Base-by-base conservation (phyloP, 1,284 basidiomycete species). In the Apiotrichum sp. region DNA sequence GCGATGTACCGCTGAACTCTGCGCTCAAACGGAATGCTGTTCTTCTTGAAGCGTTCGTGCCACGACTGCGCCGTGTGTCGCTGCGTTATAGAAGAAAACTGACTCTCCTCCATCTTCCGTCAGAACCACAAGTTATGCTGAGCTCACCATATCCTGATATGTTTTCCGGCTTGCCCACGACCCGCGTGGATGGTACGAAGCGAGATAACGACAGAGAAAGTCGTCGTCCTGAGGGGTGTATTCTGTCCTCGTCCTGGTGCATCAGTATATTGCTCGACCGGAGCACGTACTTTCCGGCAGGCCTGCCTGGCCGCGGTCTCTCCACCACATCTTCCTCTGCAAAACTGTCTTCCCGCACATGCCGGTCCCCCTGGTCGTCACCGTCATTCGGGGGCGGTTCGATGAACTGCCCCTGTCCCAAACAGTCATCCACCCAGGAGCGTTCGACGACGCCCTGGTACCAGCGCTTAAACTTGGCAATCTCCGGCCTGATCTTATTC, bases 21-120 rank as follows among this genome's bases (percentile, higher is more conserved):
- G 6, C 56, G 54, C 3, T 33, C n/a, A 16, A 71, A 66, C 6
- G 52, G 35, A 3, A 32, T 48, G 1, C 44, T 14, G 46, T 69
- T 70, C 61, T 69, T 72, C 64, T 70, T 72, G 65, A 67, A 72
- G 8, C 68, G 63, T 52, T 73, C 68, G 36, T 67, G 71, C 73
- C 73, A 75, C 43, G 69, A 71, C 59, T 73, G 71, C 0, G 52
- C 34, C n/a, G 67, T 41, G 53, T 75, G 73, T 1, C 64, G 57
- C 11, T 35, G 48, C 5, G 62, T 64, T 3, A 63, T 50, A 4
- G 67, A 65, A 40, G 64, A 74, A 32, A 36, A 1, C 29, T 5
- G 34, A 40, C 34, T n/a, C 4, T n/a, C 14, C 40, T 41, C 13
- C 10, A 44, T 16, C 53, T 56, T 45, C n/a, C 2, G 49, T 58